phyloP scores from a whole-genome alignment of 768 basidiomycete genomes.

The Auriscalpium vulgare region DNA sequence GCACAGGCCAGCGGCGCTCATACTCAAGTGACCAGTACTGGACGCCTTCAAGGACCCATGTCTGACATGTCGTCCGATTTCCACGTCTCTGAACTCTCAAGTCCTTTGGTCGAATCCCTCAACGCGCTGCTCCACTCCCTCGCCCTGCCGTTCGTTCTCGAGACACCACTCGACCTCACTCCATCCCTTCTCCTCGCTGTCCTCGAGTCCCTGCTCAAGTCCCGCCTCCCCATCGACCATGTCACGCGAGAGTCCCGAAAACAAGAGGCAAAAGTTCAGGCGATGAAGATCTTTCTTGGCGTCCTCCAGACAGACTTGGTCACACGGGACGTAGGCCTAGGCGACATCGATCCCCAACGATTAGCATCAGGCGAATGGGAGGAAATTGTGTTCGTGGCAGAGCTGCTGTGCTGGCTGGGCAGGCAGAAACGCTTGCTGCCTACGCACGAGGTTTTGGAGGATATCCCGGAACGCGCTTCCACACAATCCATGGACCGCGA shows the following conservation, averaged over 20 bases:
- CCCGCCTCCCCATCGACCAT: conserved; percentile 41
- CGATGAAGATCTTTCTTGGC: conserved; percentile 70
- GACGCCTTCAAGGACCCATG: background rate
- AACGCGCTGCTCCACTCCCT: conserved; percentile 25
- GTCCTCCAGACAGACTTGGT: conserved; percentile 63
- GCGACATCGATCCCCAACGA: conserved; percentile 53
- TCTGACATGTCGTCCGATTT: conserved; percentile 6
- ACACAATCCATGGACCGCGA: background rate
- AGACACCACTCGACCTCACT: conserved; percentile 46
- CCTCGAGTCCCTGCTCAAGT: conserved; percentile 51
- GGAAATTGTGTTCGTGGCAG: conserved; percentile 58
- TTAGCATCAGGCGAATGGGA: conserved; percentile 60
- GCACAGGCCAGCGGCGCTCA: too few species aligned
- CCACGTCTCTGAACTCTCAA: conserved; percentile 4
- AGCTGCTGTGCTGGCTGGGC: conserved; percentile 66
- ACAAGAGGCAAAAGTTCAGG: conserved; percentile 40
- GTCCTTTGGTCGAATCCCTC: conserved; percentile 15
- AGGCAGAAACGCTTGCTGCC: conserved; percentile 31
- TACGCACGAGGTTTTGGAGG: background rate
- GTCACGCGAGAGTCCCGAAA: conserved; percentile 29
- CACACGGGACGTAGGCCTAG: conserved; percentile 51
- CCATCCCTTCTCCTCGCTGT: conserved; percentile 66
- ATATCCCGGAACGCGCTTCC: conserved; percentile 1
- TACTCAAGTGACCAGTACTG: too few species aligned
- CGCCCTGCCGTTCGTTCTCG: conserved; percentile 24